A percentile compares a stretch with the other conserved stretches of the same genome.
Conservation (phyloP, 768 basidiomycete genomes). For the Coprinopsis sp. region DNA sequence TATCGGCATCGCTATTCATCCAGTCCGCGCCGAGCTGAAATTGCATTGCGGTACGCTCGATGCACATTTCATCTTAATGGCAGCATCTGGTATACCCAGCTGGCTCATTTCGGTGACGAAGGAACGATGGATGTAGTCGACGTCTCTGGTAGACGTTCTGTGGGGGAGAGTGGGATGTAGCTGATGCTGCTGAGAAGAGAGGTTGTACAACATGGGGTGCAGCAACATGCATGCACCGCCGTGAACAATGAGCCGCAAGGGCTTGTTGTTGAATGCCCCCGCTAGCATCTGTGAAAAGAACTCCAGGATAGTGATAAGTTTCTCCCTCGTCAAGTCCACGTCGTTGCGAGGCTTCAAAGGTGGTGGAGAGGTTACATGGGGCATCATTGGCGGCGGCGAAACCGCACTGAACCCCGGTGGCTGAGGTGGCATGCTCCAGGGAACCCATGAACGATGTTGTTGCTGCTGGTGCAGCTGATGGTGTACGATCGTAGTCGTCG, state of each 20-base stretch:
- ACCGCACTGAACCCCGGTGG: too few species aligned
- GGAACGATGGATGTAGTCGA: conserved; percentile 62
- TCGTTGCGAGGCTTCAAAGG: conserved; percentile 27
- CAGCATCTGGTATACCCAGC: conserved; percentile 47
- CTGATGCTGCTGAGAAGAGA: conserved; percentile 27
- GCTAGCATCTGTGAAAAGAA: conserved; percentile 47
- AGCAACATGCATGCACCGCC: conserved; percentile 75
- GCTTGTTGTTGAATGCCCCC: conserved; percentile 38
- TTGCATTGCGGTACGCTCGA: conserved; percentile 45
- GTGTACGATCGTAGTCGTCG: too few species aligned
- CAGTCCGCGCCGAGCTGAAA: conserved; percentile 59
- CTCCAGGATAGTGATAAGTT: conserved; percentile 43
- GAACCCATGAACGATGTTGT: too few species aligned
- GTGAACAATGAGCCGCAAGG: conserved; percentile 60
- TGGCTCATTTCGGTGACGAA: conserved; percentile 51
- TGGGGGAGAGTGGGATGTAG: conserved; percentile 28
- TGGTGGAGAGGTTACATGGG: background rate
- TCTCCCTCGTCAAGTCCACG: conserved; percentile 35
- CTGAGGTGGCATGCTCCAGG: too few species aligned
- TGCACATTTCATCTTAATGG: conserved; percentile 52
- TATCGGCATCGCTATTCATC: conserved; percentile 76
- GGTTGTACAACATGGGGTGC: conserved; percentile 38
- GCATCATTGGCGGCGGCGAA: too few species aligned
- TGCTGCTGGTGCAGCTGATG: too few species aligned
- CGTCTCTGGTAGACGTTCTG: conserved; percentile 55